Evolutionary conservation across 352 stramenopile genomes (phyloP).

Genomic region (Phytopythium oedochilum): DNA sequence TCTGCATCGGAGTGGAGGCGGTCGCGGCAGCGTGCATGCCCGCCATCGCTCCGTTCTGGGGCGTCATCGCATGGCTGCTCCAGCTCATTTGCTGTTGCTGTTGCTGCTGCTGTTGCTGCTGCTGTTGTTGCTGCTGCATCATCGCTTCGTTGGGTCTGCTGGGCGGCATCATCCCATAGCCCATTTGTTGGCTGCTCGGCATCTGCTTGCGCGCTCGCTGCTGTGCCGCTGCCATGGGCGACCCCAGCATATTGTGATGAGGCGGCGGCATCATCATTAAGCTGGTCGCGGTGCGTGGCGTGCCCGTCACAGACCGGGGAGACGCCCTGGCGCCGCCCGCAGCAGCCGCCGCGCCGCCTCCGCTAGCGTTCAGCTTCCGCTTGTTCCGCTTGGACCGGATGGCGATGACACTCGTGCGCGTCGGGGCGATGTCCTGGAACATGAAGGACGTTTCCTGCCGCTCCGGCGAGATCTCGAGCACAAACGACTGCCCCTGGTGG

Average conservation of each 20-base stretch:
- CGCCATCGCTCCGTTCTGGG: constrained; percentile 10
- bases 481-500: constrained; percentile 94
- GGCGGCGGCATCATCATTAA: constrained; percentile 24
- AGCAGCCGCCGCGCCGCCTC: constrained; percentile 4
- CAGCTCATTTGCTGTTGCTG: constrained; percentile 33
- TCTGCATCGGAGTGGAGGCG: constrained; percentile 14
- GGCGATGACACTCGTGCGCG: constrained; percentile 83
- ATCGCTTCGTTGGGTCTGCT: not conserved
- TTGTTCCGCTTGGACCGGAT: constrained; percentile 96
- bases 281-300: constrained; percentile 18
- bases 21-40: constrained; percentile 9
- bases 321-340: constrained; percentile 24
- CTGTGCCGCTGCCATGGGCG: constrained; percentile 17
- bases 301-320: constrained; percentile 30
- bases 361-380: constrained; percentile 53
- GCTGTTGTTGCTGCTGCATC: constrained; percentile 15
- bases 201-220: constrained; percentile 7
- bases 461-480: constrained; percentile 87
- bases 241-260: constrained; percentile 10
- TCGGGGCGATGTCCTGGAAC: constrained; percentile 89
- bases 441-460: constrained; percentile 75
- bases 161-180: constrained; percentile 1
- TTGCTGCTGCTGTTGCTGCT: constrained; percentile 15
- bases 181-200: not conserved
- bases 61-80: constrained; percentile 45